Conservation (phyloP, 2,329 filamentous ascomycete species). For the Penicillium sp. region DNA sequence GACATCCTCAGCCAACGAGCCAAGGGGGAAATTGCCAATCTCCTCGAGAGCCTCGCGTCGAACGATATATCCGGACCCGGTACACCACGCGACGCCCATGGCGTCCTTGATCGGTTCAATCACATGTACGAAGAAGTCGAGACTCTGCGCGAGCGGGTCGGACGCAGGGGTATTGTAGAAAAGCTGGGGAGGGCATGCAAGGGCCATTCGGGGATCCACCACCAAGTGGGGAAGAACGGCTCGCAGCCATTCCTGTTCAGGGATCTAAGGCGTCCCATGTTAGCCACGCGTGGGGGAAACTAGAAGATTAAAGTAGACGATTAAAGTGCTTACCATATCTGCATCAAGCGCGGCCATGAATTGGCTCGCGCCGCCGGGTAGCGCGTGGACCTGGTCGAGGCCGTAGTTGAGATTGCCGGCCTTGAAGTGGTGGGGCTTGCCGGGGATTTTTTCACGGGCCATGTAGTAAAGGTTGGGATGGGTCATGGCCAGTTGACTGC, state of each 20-base stretch:
- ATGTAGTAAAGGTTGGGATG: constrained; percentile 50
- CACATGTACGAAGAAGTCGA: constrained; percentile 64
- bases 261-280: constrained; percentile 50
- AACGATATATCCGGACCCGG: constrained; percentile 66
- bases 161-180: constrained; percentile 66
- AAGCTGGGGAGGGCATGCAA: constrained; percentile 65
- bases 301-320: not conserved
- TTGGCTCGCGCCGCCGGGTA: constrained; percentile 60
- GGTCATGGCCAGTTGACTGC: constrained; percentile 38
- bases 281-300: not conserved
- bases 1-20: constrained; percentile 65
- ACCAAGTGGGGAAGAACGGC: constrained; percentile 64
- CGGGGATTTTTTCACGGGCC: constrained; percentile 46
- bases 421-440: constrained; percentile 60
- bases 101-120: constrained; percentile 53
- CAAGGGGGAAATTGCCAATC: constrained; percentile 66
- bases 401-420: constrained; percentile 68
- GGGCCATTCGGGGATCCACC: constrained; percentile 59
- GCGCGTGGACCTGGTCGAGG: constrained; percentile 53
- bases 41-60: constrained; percentile 64
- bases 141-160: constrained; percentile 63
- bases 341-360: constrained; percentile 69
- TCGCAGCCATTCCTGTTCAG: constrained; percentile 64
- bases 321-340: constrained; percentile 56
- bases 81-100: constrained; percentile 63